Conservation (phyloP, 2,329 filamentous ascomycete genomes). For the Fonsecaea pedrosoi region DNA sequence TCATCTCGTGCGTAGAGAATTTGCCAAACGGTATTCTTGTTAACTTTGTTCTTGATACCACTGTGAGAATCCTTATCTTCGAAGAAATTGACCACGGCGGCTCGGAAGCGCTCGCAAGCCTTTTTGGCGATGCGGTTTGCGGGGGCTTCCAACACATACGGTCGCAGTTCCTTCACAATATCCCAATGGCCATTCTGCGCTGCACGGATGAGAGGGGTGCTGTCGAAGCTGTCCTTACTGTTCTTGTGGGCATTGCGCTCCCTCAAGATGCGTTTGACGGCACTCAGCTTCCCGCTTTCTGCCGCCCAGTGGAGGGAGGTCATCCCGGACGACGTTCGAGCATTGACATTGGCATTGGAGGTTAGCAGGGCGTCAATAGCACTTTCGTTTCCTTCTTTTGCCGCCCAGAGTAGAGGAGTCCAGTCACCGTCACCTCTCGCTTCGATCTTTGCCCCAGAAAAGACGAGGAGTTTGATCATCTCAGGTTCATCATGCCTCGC, state of each 20-base stretch:
- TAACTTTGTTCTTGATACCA: conserved; percentile 43
- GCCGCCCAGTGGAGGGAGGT: conserved; percentile 51
- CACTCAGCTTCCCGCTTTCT: conserved; percentile 48
- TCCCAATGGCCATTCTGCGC: conserved; percentile 49
- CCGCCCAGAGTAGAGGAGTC: conserved; percentile 62
- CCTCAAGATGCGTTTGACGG: conserved; percentile 40
- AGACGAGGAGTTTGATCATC: conserved; percentile 45
- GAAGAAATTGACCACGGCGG: conserved; percentile 61
- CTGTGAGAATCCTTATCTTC: conserved; percentile 33
- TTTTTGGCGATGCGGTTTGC: conserved; percentile 50
- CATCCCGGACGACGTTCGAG: conserved; percentile 45
- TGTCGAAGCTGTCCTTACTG: conserved; percentile 52
- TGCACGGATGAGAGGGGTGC: conserved; percentile 50
- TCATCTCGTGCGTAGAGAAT: conserved; percentile 59
- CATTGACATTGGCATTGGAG: conserved; percentile 47
- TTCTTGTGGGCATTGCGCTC: conserved; percentile 23
- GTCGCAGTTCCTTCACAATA: conserved; percentile 43
- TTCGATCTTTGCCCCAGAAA: conserved; percentile 49
- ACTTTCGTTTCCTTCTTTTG: conserved; percentile 55
- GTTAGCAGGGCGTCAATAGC: conserved; percentile 55
- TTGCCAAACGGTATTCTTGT: conserved; percentile 59
- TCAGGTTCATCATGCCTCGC: conserved; percentile 52
- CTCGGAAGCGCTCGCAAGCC: conserved; percentile 59
- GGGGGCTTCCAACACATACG: conserved; percentile 49
- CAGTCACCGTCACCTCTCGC: conserved; percentile 53